A percentile compares a stretch with the other conserved stretches of the same genome.
phyloP scores from a whole-genome alignment of 1,139 yeast species.

The Scheffersomyces insectosa region DNA sequence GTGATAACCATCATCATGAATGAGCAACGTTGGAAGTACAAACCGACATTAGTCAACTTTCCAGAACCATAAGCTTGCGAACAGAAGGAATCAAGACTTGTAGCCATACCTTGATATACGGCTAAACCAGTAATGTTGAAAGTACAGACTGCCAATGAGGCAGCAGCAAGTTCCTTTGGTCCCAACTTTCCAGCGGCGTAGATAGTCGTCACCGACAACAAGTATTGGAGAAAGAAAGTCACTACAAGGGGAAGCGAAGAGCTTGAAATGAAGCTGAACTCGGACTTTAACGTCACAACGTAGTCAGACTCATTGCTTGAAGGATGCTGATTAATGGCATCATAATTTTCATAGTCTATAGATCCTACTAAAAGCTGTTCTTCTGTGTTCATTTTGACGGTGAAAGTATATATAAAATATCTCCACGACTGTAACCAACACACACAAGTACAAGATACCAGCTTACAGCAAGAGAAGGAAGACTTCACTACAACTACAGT shows the following conservation, averaged over 20 bases:
- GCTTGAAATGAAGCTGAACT: constrained; percentile 28
- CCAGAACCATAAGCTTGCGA: constrained; percentile 41
- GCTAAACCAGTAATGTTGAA: constrained; percentile 39
- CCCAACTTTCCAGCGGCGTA: constrained; percentile 37
- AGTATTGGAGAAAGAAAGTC: constrained; percentile 37
- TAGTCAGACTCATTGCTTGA: constrained; percentile 5
- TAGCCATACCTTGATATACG: constrained; percentile 43
- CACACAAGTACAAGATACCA: too few species aligned
- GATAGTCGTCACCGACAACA: constrained; percentile 33
- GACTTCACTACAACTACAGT: too few species aligned
- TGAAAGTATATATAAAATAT: too few species aligned
- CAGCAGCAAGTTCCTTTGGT: constrained; percentile 35
- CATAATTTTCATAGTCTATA: constrained; percentile 21
- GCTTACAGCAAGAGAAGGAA: too few species aligned
- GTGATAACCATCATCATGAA: constrained; percentile 14
- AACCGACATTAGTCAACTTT: constrained; percentile 32
- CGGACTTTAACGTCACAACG: constrained; percentile 14
- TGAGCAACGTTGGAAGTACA: constrained; percentile 36
- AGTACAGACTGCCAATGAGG: constrained; percentile 35
- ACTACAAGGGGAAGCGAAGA: constrained; percentile 35
- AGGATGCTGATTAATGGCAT: constrained; percentile 14
- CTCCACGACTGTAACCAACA: too few species aligned
- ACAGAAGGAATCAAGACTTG: constrained; percentile 43
- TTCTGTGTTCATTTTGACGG: constrained; percentile 27
- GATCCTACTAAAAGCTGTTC: constrained; percentile 33